phyloP scores from a whole-genome alignment of 306 rosid species.

The Gleditsia sinensis region DNA sequence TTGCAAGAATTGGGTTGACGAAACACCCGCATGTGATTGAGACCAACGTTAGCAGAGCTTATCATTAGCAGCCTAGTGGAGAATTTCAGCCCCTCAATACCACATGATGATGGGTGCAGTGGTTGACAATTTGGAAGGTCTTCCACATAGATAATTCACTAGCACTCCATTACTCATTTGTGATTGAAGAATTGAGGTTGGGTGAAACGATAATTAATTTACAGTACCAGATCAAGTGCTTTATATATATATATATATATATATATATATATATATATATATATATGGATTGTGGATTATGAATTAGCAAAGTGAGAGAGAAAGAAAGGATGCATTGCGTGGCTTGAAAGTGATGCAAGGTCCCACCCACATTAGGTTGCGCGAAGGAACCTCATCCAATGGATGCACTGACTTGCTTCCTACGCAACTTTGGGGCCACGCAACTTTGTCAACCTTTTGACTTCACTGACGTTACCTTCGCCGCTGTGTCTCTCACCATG shows the following conservation, averaged over 20 bases:
- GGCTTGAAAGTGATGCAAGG: conserved; percentile 45
- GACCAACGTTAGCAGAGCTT: conserved; percentile 17
- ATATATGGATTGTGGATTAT: neutral
- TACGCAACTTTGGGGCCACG: conserved; percentile 23
- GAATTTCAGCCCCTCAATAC: neutral
- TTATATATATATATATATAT: neutral
- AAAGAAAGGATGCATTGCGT: conserved; percentile 21
- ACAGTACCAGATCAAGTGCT: neutral
- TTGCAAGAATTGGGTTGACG: neutral
- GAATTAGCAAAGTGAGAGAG: neutral
- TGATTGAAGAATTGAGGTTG: neutral
- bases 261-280: neutral
- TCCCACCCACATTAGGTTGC: neutral
- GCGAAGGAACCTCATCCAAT: neutral
- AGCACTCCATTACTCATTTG: neutral
- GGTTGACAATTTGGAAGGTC: conserved; percentile 34
- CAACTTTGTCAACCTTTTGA: conserved; percentile 26
- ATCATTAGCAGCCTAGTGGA: conserved; percentile 9
- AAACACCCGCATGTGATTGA: conserved; percentile 7
- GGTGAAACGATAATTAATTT: neutral
- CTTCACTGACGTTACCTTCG: neutral
- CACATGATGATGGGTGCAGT: neutral
- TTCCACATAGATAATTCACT: conserved; percentile 13
- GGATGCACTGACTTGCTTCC: conserved; percentile 11
- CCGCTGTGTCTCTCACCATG: no score